A percentile compares a stretch with the other conserved stretches of the same genome.
Conservation (phyloP, 768 basidiomycete species). For the Tulasnella sp. region DNA sequence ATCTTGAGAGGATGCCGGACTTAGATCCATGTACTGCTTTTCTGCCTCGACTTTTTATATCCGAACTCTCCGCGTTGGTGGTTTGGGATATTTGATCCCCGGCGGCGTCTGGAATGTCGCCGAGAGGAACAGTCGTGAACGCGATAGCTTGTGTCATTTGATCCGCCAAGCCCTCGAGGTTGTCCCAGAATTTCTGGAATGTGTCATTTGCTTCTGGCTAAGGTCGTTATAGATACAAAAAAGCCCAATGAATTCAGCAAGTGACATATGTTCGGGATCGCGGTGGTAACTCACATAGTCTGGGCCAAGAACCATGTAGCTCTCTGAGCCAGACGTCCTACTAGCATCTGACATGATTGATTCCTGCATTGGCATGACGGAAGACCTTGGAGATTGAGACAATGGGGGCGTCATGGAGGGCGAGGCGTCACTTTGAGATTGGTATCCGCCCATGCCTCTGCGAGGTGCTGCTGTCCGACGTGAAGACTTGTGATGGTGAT, state of each 20-base stretch:
- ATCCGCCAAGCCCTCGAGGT: slow-evolving; percentile 78
- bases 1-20: too few species aligned
- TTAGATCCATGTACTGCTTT: too few species aligned
- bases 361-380: slow-evolving; percentile 16
- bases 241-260: neutral
- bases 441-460: slow-evolving; percentile 8
- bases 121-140: slow-evolving; percentile 68
- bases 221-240: slow-evolving; percentile 16
- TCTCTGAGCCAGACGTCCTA: slow-evolving; percentile 64
- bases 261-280: too few species aligned
- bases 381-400: slow-evolving; percentile 5
- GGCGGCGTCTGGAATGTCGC: neutral
- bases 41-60: too few species aligned
- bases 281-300: slow-evolving; percentile 51
- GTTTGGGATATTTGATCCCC: slow-evolving; percentile 27
- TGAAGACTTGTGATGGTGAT: slow-evolving; percentile 25
- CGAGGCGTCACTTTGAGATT: slow-evolving; percentile 10
- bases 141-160: slow-evolving; percentile 76
- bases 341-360: slow-evolving; percentile 25
- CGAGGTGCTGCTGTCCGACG: slow-evolving; percentile 16
- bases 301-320: slow-evolving; percentile 80
- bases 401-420: slow-evolving; percentile 4
- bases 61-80: too few species aligned
- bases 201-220: slow-evolving; percentile 76
- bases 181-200: slow-evolving; percentile 83